Evolutionary conservation across 371 early-diverging fungal genomes (phyloP), one percentile per base, ranked within the genome.

Genomic region (Syncephalastrum contaminatum): DNA sequence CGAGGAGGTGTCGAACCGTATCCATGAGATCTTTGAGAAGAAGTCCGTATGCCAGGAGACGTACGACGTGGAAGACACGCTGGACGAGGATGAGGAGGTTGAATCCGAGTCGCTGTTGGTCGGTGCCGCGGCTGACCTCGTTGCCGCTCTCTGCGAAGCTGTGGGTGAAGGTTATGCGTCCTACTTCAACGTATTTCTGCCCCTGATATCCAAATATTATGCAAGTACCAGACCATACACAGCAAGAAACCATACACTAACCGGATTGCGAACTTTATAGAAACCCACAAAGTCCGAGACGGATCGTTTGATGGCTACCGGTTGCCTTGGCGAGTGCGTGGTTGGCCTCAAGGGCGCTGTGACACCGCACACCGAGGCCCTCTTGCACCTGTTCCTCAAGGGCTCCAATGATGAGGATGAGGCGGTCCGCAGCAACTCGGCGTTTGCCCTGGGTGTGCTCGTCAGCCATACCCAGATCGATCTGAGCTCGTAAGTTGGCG

Each of bases 251-350:
- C 50, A 14, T 13, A n/a, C 14, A 13, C 24, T 14, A 36, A n/a
- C 27, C 22, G 12, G 10, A 30, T 3, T 30, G 12, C 36, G 10
- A 30, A 25, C 27, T 48, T 30, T 10, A 10, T 52, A 86, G 70
- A 89, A 88, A 63, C 74, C 77, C 53, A 73, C 85, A 4, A 73
- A 83, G 47, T 71, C 86, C 0, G 70, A 77, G 18, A 71, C 84
- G 21, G 94, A 95, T 60, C 85, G 95, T 30, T 86, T 90, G 21
- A 93, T 92, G 91, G 89, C 92, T 4, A 78, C 92, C 40, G 94
- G 94, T 8, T 88, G 88, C 44, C 66, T 95, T 47, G 91, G 91
- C 36, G 95, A 94, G 70, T 80, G 87, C 20, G 75, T 86, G 20
- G 78, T 69, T 43, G 89, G 90, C 41, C 69, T 92, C 62, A 84